Evolutionary conservation across 257 asterid species (phyloP).

Genomic region (Solanum megistacrolobum): DNA sequence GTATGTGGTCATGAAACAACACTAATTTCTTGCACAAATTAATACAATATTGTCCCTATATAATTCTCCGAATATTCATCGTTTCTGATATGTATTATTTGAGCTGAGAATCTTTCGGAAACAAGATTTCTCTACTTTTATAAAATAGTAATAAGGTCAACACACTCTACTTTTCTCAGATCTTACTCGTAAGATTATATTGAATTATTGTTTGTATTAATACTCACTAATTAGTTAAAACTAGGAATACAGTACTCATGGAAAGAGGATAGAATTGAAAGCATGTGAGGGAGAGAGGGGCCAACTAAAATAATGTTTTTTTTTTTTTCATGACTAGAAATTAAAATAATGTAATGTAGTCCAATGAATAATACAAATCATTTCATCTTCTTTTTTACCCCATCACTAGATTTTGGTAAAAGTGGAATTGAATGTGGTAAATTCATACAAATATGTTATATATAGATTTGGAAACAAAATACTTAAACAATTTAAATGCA

Average conservation of each 20-base stretch:
- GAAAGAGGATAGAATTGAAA: not conserved
- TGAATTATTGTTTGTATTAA: not conserved
- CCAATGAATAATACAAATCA: not conserved
- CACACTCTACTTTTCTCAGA: no score
- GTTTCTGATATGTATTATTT: no score
- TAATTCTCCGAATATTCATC: no score
- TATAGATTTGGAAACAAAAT: not conserved
- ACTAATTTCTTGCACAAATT: not conserved
- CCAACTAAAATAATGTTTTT: not conserved
- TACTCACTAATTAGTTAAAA: not conserved
- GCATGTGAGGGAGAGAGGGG: not conserved
- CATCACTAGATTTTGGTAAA: not conserved
- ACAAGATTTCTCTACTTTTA: no score
- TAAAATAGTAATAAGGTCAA: accelerated
- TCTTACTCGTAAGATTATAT: no score
- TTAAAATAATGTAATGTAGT: not conserved
- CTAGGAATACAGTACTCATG: not conserved
- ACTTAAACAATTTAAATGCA: not conserved
- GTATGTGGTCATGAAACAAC: not conserved
- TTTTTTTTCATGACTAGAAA: not conserved
- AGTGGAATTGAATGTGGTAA: not conserved
- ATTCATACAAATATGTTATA: not conserved
- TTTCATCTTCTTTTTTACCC: not conserved
- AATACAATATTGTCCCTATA: not conserved
- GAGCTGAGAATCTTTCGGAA: accelerated